Conservation (phyloP, 2,329 filamentous ascomycete species). For the Calonectria hawksworthii region DNA sequence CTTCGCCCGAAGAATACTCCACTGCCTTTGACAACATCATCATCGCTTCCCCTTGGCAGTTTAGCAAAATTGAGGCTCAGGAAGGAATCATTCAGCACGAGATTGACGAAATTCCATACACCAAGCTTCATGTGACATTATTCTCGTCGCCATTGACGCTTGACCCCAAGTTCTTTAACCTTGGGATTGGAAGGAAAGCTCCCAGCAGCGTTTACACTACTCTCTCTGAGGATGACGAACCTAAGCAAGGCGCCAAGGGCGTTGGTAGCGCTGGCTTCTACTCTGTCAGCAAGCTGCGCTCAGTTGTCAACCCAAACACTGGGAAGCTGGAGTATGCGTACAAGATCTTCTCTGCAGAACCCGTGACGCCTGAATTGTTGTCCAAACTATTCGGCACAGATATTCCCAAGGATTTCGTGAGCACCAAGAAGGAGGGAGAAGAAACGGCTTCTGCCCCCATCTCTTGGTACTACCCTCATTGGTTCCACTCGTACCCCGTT, state of each 20-base stretch:
- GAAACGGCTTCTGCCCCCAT: conserved; percentile 63
- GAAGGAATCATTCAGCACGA: conserved; percentile 75
- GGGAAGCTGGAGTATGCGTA: conserved; percentile 69
- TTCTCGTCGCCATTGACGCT: conserved; percentile 84
- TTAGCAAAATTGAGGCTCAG: conserved; percentile 75
- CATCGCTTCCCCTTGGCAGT: conserved; percentile 88
- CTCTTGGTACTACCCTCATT: conserved; percentile 82
- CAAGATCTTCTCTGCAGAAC: conserved; percentile 74
- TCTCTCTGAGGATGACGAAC: conserved; percentile 71
- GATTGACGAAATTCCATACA: conserved; percentile 88
- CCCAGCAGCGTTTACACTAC: conserved; percentile 89
- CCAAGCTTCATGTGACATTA: conserved; percentile 88
- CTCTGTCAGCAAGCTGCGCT: conserved; percentile 82
- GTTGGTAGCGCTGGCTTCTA: conserved; percentile 86
- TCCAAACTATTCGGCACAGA: conserved; percentile 64
- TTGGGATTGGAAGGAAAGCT: conserved; percentile 68
- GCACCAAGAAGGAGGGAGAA: conserved; percentile 49
- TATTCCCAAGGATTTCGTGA: conserved; percentile 59
- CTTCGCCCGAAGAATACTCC: conserved; percentile 56
- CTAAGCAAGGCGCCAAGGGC: conserved; percentile 65
- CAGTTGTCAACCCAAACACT: conserved; percentile 72
- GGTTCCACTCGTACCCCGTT: conserved; percentile 89
- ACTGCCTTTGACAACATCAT: conserved; percentile 83
- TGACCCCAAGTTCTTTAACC: conserved; percentile 79
- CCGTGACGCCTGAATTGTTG: conserved; percentile 67